Evolutionary conservation across 2,329 filamentous ascomycete species (phyloP).

Genomic region (Aspergillus calidoustus): DNA sequence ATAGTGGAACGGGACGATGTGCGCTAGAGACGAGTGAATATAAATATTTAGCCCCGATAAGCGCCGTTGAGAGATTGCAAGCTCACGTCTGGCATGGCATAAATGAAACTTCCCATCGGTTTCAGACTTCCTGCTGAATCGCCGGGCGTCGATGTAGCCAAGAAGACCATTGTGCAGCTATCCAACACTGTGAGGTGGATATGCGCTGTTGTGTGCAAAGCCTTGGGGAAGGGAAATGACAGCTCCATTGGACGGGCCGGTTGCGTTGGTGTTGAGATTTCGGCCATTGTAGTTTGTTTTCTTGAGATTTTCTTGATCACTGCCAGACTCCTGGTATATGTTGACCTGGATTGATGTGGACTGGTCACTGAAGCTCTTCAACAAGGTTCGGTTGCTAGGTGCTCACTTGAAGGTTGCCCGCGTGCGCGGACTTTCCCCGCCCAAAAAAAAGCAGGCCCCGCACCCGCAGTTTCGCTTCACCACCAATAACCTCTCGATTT

Average conservation of each 20-base stretch:
- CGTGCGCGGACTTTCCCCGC: background rate
- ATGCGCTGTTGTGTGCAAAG: slow-evolving; percentile 62
- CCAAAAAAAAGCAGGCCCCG: background rate
- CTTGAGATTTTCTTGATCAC: background rate
- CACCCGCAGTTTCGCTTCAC: background rate
- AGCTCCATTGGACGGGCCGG: slow-evolving; percentile 46
- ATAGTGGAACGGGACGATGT: slow-evolving; percentile 59
- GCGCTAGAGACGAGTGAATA: slow-evolving; percentile 33
- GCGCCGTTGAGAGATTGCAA: background rate
- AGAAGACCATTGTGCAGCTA: slow-evolving; percentile 60
- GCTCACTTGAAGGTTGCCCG: background rate
- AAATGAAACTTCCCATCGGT: slow-evolving; percentile 86
- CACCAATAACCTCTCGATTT: background rate
- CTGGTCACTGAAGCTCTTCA: background rate
- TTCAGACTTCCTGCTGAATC: slow-evolving; percentile 45
- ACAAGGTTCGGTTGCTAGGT: background rate
- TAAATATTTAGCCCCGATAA: background rate
- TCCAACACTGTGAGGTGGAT: slow-evolving; percentile 61
- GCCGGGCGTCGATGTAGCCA: slow-evolving; percentile 58
- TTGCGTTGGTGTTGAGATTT: background rate
- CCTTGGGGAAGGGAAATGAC: slow-evolving; percentile 61
- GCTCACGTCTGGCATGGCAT: slow-evolving; percentile 85
- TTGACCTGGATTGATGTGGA: background rate
- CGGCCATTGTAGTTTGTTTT: slow-evolving; percentile 7
- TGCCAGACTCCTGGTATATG: background rate